These are phyloP conservation scores for Populus euphratica DNA, from an alignment of 345 rosid species.

Conservation along the genomic window DNA sequence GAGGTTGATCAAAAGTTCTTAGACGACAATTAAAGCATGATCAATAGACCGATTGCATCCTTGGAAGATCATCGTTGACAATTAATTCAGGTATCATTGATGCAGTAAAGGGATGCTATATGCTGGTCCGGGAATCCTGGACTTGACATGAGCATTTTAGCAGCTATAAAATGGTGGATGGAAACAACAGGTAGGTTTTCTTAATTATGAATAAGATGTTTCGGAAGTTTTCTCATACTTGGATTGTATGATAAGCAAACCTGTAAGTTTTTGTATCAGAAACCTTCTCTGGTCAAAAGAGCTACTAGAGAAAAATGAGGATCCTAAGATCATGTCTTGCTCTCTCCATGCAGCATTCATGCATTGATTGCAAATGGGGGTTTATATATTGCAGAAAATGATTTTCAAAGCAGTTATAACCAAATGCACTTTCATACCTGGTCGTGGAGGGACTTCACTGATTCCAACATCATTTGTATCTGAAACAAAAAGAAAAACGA, in stretches of 20 bases:
- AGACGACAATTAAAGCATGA: no score
- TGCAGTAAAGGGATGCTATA: no score
- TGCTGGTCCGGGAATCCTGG: background rate
- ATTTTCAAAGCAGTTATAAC: background rate
- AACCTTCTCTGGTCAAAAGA: background rate
- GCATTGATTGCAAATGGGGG: background rate
- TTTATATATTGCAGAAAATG: background rate
- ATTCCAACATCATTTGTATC: conserved; percentile 33
- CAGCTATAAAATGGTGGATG: background rate
- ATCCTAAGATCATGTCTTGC: background rate
- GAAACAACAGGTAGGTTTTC: background rate
- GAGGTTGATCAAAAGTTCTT: no score
- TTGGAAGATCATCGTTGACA: no score
- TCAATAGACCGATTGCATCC: no score
- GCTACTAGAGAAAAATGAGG: background rate
- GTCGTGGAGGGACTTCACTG: conserved; percentile 31
- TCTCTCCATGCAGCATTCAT: background rate
- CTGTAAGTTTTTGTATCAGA: background rate
- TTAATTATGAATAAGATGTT: background rate
- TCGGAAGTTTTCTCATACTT: background rate
- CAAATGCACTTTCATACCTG: conserved; percentile 33
- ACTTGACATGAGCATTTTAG: background rate
- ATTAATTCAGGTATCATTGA: no score
- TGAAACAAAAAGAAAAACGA: conserved; percentile 16
- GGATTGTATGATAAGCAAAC: no score